Evolutionary conservation across 2,329 filamentous ascomycete species (phyloP).

Genomic region (Coniochaeta sp.): DNA sequence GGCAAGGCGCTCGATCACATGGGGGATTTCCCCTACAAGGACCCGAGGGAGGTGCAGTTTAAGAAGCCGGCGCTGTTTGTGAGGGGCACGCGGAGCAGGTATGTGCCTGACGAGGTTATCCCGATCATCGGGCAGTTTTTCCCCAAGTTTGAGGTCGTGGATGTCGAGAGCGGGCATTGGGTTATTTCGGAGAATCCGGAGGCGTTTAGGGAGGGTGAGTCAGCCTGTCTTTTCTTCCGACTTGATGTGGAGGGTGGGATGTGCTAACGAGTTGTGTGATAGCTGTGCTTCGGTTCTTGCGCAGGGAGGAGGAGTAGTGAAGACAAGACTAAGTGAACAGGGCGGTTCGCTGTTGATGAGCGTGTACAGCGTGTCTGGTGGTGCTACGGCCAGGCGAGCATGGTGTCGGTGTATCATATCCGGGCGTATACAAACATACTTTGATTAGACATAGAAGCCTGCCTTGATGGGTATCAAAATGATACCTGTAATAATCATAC

Average conservation of each 20-base stretch:
- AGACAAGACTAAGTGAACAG: no score
- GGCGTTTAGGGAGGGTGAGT: conserved; percentile 65
- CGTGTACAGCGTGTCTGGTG: background rate
- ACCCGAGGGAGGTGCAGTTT: conserved; percentile 62
- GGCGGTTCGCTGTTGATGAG: background rate
- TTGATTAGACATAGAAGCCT: background rate
- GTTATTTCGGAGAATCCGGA: conserved; percentile 83
- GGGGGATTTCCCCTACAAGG: conserved; percentile 81
- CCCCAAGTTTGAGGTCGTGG: conserved; percentile 64
- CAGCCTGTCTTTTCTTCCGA: conserved; percentile 4
- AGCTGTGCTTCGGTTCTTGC: conserved; percentile 28
- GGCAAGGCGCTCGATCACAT: conserved; percentile 63
- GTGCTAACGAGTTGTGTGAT: background rate
- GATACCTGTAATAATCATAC: no score
- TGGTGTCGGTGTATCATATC: background rate
- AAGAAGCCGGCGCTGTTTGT: conserved; percentile 76
- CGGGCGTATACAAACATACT: background rate
- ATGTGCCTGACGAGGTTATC: conserved; percentile 73
- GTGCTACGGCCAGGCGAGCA: background rate
- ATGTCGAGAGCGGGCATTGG: conserved; percentile 81
- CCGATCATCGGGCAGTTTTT: conserved; percentile 80
- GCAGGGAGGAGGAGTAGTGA: conserved; percentile 18
- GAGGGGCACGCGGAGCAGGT: conserved; percentile 67
- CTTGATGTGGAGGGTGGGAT: background rate
- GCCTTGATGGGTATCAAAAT: background rate